Conservation (phyloP, 805 yeast genomes). For the Candida chauliodis region DNA sequence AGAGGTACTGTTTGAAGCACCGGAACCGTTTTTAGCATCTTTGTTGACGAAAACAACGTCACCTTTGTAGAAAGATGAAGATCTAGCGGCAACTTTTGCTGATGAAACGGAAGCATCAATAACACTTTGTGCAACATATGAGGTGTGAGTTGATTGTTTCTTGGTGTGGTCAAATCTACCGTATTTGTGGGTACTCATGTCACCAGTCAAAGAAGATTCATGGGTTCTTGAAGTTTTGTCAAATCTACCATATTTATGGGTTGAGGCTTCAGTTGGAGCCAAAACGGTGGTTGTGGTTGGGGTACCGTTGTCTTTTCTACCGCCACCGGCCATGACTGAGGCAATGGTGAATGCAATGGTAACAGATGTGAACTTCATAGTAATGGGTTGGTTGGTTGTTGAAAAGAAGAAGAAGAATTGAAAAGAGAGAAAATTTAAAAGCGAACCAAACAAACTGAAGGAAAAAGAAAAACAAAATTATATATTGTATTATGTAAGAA, state of each 20-base stretch:
- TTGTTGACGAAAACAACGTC: conserved; percentile 4
- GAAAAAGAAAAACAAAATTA: background rate
- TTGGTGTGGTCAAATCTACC: conserved; percentile 8
- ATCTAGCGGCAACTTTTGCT: conserved; percentile 6
- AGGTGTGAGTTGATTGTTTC: conserved; percentile 4
- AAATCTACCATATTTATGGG: conserved; percentile 6
- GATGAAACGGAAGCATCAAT: conserved; percentile 4
- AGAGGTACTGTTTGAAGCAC: conserved; percentile 6
- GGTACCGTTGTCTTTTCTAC: conserved; percentile 7
- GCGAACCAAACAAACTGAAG: too few relatives aligned
- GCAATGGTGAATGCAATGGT: background rate
- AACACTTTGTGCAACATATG: conserved; percentile 3
- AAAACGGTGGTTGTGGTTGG: conserved; percentile 7
- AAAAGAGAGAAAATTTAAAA: background rate
- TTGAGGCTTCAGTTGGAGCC: conserved; percentile 3
- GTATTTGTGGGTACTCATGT: conserved; percentile 2
- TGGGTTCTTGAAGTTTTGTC: conserved; percentile 6
- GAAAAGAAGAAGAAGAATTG: background rate
- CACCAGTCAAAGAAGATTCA: conserved; percentile 3
- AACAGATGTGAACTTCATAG: conserved; percentile 6
- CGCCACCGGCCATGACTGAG: conserved; percentile 2
- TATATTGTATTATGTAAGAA: conserved; percentile 1
- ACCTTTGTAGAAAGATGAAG: conserved; percentile 6
- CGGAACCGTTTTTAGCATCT: conserved; percentile 5
- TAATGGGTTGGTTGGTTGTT: background rate